Conservation (phyloP, 2,329 filamentous ascomycete genomes). For the Acrodontium crateriforme region DNA sequence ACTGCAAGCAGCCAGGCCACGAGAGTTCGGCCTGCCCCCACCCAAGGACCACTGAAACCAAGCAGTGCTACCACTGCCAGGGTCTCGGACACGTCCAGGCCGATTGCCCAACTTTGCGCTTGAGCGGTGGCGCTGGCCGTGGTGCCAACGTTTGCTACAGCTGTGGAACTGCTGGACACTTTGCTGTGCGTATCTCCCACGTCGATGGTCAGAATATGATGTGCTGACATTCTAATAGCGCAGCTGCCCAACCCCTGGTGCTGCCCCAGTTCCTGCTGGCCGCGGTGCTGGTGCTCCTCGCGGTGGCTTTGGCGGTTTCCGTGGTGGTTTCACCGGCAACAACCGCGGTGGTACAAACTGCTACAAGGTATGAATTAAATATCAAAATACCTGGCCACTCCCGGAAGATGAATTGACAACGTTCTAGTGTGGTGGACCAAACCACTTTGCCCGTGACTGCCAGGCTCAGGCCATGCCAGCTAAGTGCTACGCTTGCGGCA, state of each 20-base stretch:
- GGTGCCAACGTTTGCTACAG: too few relatives aligned
- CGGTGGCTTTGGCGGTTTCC: constrained; percentile 51
- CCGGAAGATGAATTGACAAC: too few relatives aligned
- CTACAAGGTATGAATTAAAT: too few relatives aligned
- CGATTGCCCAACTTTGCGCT: constrained; percentile 89
- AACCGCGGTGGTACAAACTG: constrained; percentile 50
- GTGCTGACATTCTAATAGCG: constrained; percentile 38
- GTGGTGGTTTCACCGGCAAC: constrained; percentile 62
- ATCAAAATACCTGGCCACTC: too few relatives aligned
- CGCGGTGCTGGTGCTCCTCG: constrained; percentile 50
- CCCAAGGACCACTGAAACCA: constrained; percentile 90
- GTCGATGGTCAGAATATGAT: background rate
- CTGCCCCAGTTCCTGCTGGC: constrained; percentile 42
- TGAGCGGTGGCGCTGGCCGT: constrained; percentile 71
- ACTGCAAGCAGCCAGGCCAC: constrained; percentile 94
- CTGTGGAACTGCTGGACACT: constrained; percentile 83
- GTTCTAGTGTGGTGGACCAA: constrained; percentile 69
- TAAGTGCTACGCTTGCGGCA: constrained; percentile 97
- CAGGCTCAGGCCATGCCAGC: constrained; percentile 96
- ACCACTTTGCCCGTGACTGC: constrained; percentile 97
- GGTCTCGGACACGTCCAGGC: constrained; percentile 96
- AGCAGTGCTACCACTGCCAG: constrained; percentile 99
- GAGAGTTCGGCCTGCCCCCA: constrained; percentile 96
- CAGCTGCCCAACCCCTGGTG: constrained; percentile 66
- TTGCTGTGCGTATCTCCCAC: constrained; percentile 51